Evolutionary conservation across 495 filamentous ascomycete genomes (phyloP).

Genomic region (Aspergillus mulundensis): DNA sequence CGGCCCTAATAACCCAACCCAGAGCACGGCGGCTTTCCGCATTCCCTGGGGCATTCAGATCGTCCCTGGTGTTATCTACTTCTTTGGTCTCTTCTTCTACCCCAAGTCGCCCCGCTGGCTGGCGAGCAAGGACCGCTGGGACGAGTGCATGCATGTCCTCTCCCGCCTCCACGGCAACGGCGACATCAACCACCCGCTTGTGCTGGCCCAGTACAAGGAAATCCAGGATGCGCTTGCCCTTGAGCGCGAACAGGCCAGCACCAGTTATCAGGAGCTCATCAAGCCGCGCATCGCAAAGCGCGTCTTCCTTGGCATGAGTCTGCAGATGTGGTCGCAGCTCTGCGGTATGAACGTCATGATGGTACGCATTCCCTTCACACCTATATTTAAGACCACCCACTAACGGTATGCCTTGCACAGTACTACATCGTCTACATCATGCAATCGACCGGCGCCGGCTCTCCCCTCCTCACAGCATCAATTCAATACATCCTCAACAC

Average conservation of each 20-base stretch:
- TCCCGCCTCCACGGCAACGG: constrained; percentile 46
- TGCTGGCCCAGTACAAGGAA: constrained; percentile 14
- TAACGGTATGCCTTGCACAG: neutral
- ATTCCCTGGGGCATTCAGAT: constrained; percentile 74
- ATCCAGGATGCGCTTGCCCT: constrained; percentile 17
- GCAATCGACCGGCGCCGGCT: constrained; percentile 56
- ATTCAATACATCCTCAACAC: constrained; percentile 81
- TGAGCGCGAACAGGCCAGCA: constrained; percentile 31
- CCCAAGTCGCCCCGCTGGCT: constrained; percentile 75
- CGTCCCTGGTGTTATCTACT: constrained; percentile 61
- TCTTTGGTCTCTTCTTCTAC: constrained; percentile 64
- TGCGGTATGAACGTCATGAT: constrained; percentile 77
- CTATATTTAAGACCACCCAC: neutral
- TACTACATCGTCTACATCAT: constrained; percentile 72
- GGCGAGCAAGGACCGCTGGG: constrained; percentile 65
- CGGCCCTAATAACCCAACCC: constrained; percentile 51
- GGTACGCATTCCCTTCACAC: constrained; percentile 32
- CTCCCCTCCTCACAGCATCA: constrained; percentile 63
- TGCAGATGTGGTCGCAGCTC: constrained; percentile 75
- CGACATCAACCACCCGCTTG: constrained; percentile 15
- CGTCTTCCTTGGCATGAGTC: constrained; percentile 64
- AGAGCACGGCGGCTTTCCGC: constrained; percentile 57
- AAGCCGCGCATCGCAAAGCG: constrained; percentile 64
- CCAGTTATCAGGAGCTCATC: constrained; percentile 54
- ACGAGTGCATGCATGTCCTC: constrained; percentile 61